phyloP scores from a whole-genome alignment of 2,329 filamentous ascomycete species.

The Hypoxylon sp. region DNA sequence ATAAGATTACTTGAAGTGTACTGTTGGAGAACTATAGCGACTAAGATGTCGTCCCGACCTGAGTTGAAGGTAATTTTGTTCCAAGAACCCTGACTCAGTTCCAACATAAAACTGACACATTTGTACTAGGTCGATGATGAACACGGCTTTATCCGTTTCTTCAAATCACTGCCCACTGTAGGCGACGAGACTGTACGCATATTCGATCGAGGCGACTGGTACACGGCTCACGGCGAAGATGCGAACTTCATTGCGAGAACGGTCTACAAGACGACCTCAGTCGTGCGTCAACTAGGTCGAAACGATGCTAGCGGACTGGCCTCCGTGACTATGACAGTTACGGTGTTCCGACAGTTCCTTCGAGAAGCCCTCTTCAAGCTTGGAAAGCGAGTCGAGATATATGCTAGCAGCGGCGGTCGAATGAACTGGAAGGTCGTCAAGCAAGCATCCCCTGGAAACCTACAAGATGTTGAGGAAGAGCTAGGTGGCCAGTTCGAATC shows the following conservation, averaged over 20 bases:
- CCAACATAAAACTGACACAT: background rate
- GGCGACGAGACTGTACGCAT: slow-evolving; percentile 85
- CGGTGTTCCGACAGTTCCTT: slow-evolving; percentile 95
- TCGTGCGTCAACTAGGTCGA: slow-evolving; percentile 89
- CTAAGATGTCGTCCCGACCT: slow-evolving; percentile 67
- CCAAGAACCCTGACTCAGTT: background rate
- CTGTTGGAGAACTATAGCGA: background rate
- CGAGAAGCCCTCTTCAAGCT: slow-evolving; percentile 93
- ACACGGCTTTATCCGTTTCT: slow-evolving; percentile 95
- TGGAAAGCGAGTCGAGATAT: slow-evolving; percentile 92
- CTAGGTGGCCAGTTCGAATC: slow-evolving; percentile 88
- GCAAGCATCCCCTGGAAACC: slow-evolving; percentile 93
- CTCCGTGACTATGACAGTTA: slow-evolving; percentile 95
- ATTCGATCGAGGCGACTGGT: slow-evolving; percentile 95
- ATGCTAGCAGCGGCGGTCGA: slow-evolving; percentile 79
- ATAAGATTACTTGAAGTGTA: background rate
- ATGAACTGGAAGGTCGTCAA: slow-evolving; percentile 95
- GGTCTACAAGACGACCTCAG: slow-evolving; percentile 97
- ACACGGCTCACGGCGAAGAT: slow-evolving; percentile 92
- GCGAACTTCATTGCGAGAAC: slow-evolving; percentile 86
- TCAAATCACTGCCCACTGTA: slow-evolving; percentile 83
- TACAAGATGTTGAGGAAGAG: slow-evolving; percentile 97
- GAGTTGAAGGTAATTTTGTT: slow-evolving; percentile 63
- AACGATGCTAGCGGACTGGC: slow-evolving; percentile 87
- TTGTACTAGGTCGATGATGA: slow-evolving; percentile 89